A percentile compares a stretch with the other conserved stretches of the same genome.
Evolutionary conservation across 2,329 filamentous ascomycete species (phyloP).

Genomic region (Nigrograna mackinnonii): DNA sequence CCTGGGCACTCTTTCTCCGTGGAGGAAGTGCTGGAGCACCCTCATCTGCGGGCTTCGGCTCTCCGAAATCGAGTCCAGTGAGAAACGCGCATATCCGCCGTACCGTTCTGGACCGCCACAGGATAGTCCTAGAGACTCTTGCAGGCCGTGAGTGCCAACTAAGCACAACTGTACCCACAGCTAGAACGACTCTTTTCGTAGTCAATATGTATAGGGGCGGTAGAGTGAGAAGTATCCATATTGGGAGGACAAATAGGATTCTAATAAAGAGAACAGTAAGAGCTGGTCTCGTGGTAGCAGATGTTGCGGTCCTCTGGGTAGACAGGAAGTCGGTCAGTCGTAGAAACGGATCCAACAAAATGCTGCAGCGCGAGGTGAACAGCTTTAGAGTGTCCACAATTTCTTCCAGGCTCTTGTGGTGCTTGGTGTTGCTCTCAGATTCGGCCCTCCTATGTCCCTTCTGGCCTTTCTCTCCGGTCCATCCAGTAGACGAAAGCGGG

Average conservation of each 20-base stretch:
- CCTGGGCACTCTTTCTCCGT: constrained; percentile 50
- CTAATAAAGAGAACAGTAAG: constrained; percentile 88
- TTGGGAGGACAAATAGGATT: constrained; percentile 81
- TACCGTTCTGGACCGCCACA: constrained; percentile 84
- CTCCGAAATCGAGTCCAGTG: constrained; percentile 78
- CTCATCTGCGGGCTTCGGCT: constrained; percentile 33
- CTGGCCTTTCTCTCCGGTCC: constrained; percentile 65
- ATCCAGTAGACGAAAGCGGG: constrained; percentile 83
- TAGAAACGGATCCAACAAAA: constrained; percentile 85
- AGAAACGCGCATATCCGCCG: constrained; percentile 71
- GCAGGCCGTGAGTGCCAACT: constrained; percentile 92
- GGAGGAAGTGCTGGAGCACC: constrained; percentile 42
- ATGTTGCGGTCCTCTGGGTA: constrained; percentile 86
- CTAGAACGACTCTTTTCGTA: constrained; percentile 79
- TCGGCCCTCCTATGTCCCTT: constrained; percentile 55
- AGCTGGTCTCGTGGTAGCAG: constrained; percentile 86
- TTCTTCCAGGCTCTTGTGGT: constrained; percentile 94
- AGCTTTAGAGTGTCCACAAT: constrained; percentile 92
- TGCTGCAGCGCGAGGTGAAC: constrained; percentile 89
- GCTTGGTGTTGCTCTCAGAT: constrained; percentile 68
- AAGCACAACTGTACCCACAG: constrained; percentile 81
- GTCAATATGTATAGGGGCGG: constrained; percentile 86
- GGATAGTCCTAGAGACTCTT: constrained; percentile 79
- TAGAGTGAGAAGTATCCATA: constrained; percentile 84
- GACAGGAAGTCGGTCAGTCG: constrained; percentile 91